Evolutionary conservation across 805 yeast species (phyloP).

Genomic region (Brettanomyces sp.): DNA sequence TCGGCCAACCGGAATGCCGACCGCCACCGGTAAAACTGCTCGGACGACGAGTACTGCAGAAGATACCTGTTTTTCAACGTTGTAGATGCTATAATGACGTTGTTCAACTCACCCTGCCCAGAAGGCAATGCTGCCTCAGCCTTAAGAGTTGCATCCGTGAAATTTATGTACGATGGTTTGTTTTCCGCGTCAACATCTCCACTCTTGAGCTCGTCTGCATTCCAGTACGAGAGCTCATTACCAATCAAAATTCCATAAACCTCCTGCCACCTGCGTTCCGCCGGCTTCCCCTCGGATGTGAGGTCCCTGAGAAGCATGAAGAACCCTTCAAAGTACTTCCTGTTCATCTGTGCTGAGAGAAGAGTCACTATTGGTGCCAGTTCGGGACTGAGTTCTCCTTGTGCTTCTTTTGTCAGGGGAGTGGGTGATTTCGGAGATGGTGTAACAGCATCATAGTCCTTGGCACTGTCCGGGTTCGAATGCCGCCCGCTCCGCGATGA

Average conservation of each 20-base stretch:
- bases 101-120: constrained; percentile 55
- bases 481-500: constrained; percentile 7
- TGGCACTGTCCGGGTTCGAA: not conserved
- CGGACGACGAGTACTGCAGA: constrained; percentile 62
- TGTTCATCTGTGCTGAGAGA: constrained; percentile 62
- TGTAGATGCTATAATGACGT: constrained; percentile 83
- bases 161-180: constrained; percentile 76
- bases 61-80: constrained; percentile 84
- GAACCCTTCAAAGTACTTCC: constrained; percentile 69
- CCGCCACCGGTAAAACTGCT: constrained; percentile 66
- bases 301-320: constrained; percentile 66
- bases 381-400: constrained; percentile 28
- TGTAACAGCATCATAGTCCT: not conserved
- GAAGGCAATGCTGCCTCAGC: constrained; percentile 59
- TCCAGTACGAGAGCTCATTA: constrained; percentile 89
- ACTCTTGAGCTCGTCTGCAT: constrained; percentile 55
- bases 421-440: constrained; percentile 5
- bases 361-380: constrained; percentile 65
- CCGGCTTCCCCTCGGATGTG: constrained; percentile 79
- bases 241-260: constrained; percentile 90
- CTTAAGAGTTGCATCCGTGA: constrained; percentile 81
- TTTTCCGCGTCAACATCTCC: constrained; percentile 26
- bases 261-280: constrained; percentile 80
- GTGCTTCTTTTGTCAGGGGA: constrained; percentile 19
- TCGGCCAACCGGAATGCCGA: constrained; percentile 73